phyloP scores from a whole-genome alignment of 108 stramenopile genomes.

The Stephanodiscus minutulus region DNA sequence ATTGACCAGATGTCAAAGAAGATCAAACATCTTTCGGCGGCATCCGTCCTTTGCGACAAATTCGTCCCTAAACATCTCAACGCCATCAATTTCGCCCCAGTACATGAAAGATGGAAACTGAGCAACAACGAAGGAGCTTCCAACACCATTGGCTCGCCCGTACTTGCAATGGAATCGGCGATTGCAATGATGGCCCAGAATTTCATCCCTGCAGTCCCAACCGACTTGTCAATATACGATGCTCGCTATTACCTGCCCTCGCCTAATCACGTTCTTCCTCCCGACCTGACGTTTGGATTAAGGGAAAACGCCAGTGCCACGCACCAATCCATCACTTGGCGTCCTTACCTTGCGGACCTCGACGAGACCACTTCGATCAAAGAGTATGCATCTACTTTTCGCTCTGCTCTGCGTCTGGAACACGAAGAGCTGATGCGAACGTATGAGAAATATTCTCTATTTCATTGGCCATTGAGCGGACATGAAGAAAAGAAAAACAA shows the following conservation, averaged over 20 bases:
- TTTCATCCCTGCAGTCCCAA: slow-evolving; percentile 44
- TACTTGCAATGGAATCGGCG: slow-evolving; percentile 12
- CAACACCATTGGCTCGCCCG: neutral
- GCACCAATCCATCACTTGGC: neutral
- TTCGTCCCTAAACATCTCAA: slow-evolving; percentile 28
- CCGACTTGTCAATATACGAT: neutral
- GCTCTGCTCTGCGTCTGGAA: slow-evolving; percentile 25
- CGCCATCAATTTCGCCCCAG: slow-evolving; percentile 21
- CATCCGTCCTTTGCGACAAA: slow-evolving; percentile 7
- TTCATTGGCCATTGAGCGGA: slow-evolving; percentile 7
- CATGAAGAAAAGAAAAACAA: slow-evolving; percentile 9
- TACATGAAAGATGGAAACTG: slow-evolving; percentile 26
- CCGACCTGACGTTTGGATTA: slow-evolving; percentile 37
- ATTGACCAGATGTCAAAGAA: neutral
- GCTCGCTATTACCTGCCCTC: slow-evolving; percentile 8
- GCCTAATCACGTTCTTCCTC: slow-evolving; percentile 10
- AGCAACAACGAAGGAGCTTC: slow-evolving; percentile 2
- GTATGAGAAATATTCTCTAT: slow-evolving; percentile 44
- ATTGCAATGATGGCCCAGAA: slow-evolving; percentile 21
- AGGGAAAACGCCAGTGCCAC: neutral
- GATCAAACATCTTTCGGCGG: neutral
- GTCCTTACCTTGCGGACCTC: slow-evolving; percentile 22
- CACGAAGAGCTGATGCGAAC: slow-evolving; percentile 41
- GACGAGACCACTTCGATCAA: slow-evolving; percentile 35
- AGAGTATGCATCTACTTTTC: slow-evolving; percentile 38